Evolutionary conservation across 257 asterid genomes (phyloP).

Genomic region (Scutellaria minor): DNA sequence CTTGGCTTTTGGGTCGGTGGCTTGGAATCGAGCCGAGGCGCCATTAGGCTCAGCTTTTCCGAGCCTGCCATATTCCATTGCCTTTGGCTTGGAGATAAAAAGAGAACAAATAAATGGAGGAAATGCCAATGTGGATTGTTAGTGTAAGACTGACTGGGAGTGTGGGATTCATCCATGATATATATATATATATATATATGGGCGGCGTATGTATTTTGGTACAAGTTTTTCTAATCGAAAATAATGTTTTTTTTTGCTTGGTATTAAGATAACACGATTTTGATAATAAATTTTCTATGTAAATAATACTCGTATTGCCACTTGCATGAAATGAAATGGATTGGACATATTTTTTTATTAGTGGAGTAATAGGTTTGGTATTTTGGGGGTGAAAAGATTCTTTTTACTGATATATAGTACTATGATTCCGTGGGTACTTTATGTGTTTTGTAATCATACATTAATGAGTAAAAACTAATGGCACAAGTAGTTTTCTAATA

Average conservation of each 20-base stretch:
- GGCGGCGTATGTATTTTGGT: constrained; percentile 16
- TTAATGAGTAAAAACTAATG: neutral
- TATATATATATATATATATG: neutral
- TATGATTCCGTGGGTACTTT: neutral
- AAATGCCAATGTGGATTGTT: constrained; percentile 3
- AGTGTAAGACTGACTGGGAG: neutral
- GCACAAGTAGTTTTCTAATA: neutral
- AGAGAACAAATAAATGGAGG: neutral
- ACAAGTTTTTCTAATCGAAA: neutral
- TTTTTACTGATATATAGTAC: too few relatives aligned
- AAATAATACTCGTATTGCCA: too few relatives aligned
- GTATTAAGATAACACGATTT: too few relatives aligned
- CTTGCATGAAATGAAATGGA: too few relatives aligned
- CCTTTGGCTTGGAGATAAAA: neutral
- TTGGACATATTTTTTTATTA: too few relatives aligned
- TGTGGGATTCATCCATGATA: neutral
- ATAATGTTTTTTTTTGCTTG: too few relatives aligned
- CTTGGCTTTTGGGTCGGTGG: constrained; percentile 34
- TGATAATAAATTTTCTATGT: neutral
- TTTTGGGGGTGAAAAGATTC: too few relatives aligned
- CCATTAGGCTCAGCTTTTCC: constrained; percentile 50
- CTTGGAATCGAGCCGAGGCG: constrained; percentile 42
- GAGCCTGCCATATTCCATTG: constrained; percentile 68
- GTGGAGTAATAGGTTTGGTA: too few relatives aligned
- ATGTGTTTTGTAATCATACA: neutral